Evolutionary conservation across 1,284 basidiomycete genomes (phyloP).

Genomic region (Irpex sp.): DNA sequence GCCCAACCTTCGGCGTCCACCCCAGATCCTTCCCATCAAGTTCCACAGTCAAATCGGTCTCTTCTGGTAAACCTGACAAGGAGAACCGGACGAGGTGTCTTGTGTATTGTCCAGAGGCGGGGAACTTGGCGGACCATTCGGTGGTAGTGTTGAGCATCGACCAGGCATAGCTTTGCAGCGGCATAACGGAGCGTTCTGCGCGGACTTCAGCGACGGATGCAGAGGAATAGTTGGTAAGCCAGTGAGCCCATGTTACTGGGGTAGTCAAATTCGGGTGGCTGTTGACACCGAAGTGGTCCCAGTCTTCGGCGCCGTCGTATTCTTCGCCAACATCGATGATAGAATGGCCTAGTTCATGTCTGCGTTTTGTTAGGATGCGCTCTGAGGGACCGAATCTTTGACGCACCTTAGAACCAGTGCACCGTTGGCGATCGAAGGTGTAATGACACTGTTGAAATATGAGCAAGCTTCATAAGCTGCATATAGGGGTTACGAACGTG

Average conservation of each 20-base stretch:
- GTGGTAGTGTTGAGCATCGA: constrained; percentile 58
- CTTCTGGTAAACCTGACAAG: constrained; percentile 67
- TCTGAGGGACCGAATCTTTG: neutral
- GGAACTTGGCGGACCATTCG: constrained; percentile 59
- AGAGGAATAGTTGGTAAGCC: constrained; percentile 47
- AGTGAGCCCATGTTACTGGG: constrained; percentile 67
- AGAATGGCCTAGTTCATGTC: constrained; percentile 82
- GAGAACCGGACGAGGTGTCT: constrained; percentile 71
- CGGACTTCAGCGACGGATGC: constrained; percentile 27
- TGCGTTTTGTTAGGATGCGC: constrained; percentile 8
- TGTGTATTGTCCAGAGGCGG: constrained; percentile 63
- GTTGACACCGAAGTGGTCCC: constrained; percentile 74
- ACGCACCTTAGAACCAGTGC: constrained; percentile 64
- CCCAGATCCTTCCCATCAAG: constrained; percentile 58
- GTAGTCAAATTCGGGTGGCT: constrained; percentile 43
- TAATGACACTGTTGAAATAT: constrained; percentile 57
- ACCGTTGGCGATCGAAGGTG: constrained; percentile 76
- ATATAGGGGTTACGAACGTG: constrained; percentile 49
- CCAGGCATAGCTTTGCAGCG: constrained; percentile 76
- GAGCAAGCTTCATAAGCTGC: neutral
- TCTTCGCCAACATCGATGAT: constrained; percentile 81
- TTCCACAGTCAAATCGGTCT: constrained; percentile 51
- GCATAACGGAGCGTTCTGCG: constrained; percentile 72
- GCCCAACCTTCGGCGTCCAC: constrained; percentile 53
- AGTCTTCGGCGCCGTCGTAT: constrained; percentile 70